These are phyloP conservation scores for Leishmania major DNA, from an alignment of 208 protist species.

Conservation along the genomic window DNA sequence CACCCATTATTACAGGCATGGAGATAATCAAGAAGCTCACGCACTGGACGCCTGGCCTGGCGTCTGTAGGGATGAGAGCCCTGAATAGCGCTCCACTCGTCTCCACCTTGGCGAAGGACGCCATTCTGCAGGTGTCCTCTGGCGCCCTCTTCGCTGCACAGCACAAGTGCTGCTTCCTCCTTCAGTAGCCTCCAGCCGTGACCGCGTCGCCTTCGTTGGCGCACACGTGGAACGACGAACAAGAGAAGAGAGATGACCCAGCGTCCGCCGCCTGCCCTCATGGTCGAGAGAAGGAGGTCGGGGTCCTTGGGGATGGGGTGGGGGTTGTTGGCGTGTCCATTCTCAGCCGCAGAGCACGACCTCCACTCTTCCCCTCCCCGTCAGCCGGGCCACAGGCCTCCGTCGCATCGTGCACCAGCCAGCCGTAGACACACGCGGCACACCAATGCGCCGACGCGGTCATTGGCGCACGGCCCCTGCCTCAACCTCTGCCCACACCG, in stretches of 20 bases:
- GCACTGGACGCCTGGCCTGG: constrained; percentile 47
- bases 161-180: constrained; percentile 61
- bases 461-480: background rate
- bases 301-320: background rate
- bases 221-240: background rate
- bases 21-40: constrained; percentile 74
- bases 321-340: background rate
- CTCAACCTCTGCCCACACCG: background rate
- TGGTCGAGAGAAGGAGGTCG: too few relatives aligned
- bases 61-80: constrained; percentile 69
- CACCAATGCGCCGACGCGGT: background rate
- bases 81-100: constrained; percentile 69
- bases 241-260: background rate
- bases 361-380: background rate
- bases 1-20: constrained; percentile 79
- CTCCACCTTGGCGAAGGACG: constrained; percentile 76
- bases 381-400: background rate
- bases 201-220: background rate
- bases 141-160: constrained; percentile 68
- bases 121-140: constrained; percentile 79
- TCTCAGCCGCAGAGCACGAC: background rate
- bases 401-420: background rate
- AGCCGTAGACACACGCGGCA: background rate
- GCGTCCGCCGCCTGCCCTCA: too few relatives aligned
- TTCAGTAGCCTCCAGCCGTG: constrained; percentile 22